A percentile compares a stretch with the other conserved stretches of the same genome.
Conservation (phyloP, 192 early-diverging fungal species). For the Gaertneriomyces semiglobifer region DNA sequence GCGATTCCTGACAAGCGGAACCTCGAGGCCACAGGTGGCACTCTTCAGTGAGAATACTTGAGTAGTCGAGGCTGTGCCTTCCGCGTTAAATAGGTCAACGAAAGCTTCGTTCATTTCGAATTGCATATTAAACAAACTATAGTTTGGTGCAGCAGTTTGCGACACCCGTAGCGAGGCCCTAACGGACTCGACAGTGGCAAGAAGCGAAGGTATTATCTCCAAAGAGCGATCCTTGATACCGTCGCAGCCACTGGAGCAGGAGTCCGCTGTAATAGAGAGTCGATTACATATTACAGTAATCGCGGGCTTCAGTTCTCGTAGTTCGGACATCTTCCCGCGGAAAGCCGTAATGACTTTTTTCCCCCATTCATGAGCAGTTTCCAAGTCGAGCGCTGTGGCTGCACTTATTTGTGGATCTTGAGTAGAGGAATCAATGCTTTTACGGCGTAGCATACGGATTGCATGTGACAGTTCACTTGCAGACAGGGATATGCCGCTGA, state of each 20-base stretch:
- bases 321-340: slow-evolving; percentile 5
- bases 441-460: not conserved
- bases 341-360: not conserved
- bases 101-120: not conserved
- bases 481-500: slow-evolving; percentile 20
- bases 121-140: not conserved
- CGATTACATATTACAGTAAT: not conserved
- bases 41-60: not conserved
- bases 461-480: slow-evolving; percentile 2
- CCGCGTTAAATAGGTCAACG: not conserved
- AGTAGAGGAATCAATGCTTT: too few species aligned
- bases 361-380: too few species aligned
- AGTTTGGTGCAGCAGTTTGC: not conserved
- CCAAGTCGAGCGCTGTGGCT: too few species aligned
- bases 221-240: not conserved
- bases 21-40: slow-evolving; percentile 1
- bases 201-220: not conserved
- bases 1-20: not conserved
- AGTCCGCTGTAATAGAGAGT: not conserved
- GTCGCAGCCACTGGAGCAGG: not conserved
- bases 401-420: too few species aligned
- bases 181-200: not conserved
- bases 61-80: not conserved
- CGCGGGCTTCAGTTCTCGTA: not conserved
- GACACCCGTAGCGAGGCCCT: too few species aligned